Evolutionary conservation across 2,329 filamentous ascomycete species (phyloP), one percentile per base, ranked within the genome.

Genomic region (Claviceps fusiformis): DNA sequence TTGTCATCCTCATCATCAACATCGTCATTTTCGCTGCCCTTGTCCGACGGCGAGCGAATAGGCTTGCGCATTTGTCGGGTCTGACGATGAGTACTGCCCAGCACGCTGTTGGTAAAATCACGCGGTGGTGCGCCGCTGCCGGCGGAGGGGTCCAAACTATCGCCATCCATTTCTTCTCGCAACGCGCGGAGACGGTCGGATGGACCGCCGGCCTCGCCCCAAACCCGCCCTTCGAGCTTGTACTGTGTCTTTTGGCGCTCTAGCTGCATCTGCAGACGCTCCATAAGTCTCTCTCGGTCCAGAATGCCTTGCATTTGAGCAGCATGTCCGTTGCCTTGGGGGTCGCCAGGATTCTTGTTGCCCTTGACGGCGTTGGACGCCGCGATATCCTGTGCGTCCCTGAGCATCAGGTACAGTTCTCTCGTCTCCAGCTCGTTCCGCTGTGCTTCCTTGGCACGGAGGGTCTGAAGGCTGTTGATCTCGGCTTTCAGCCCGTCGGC

Each of bases 241-340:
- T 89, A 95, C 67, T 97, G 91, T 0, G 93, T 97, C 79, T 97
- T 97, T 60, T 95, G 92, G 60, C 93, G 80, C 73, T 97, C 92
- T 46, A 98, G 82, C 71, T 97, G 93, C 76, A 89, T 95, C 70
- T 95, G 91, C 56, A 98, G 78, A 54, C 91, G 85, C 66, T 90
- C 88, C 87, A 98, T 95, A 61, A 98, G 83, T 65, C 80, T 84
- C 65, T 96, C 89, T 31, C 93, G 86, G 67, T 97, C 91, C 60
- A 98, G 76, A 58, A 98, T 97, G 59, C 93, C 93, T 67, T 90
- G 83, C 85, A 92, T 89, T 55, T 85, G 86, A 35, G 81, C 75
- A 29, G 88, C 82, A 66, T 93, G 86, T 27, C 79, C 80, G 45
- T 82, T 78, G 46, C 83, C 78, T 44, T 83, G 71, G 49, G 62